These are phyloP conservation scores for Canavalia gladiata DNA, from an alignment of 306 rosid genomes.

Conservation along the genomic window DNA sequence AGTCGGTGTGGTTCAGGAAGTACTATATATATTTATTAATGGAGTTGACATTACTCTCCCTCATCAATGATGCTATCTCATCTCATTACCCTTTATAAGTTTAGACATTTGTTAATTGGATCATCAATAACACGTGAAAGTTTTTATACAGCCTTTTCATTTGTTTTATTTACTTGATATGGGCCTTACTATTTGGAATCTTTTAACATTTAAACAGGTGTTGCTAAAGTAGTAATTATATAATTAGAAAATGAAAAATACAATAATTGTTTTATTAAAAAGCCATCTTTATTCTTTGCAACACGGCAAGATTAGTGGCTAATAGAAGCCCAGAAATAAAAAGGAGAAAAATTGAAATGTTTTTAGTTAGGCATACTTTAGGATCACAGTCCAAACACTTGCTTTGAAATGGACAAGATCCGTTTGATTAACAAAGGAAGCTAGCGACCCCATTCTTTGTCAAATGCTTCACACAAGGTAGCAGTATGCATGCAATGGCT, in stretches of 20 bases:
- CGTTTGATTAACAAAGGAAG: constrained; percentile 11
- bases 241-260: not conserved
- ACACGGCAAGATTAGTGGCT: constrained; percentile 17
- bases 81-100: not conserved
- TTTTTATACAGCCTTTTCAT: not conserved
- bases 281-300: not conserved
- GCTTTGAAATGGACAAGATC: not conserved
- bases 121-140: not conserved
- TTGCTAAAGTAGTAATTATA: not conserved
- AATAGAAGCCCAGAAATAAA: not conserved
- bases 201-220: not conserved
- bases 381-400: constrained; percentile 7
- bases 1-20: constrained; percentile 65
- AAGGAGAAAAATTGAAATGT: not conserved
- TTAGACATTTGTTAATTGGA: not conserved
- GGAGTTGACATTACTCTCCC: constrained; percentile 51
- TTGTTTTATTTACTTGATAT: not conserved
- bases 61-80: not conserved
- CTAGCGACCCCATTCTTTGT: not conserved
- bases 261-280: not conserved
- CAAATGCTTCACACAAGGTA: constrained; percentile 39
- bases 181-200: not conserved
- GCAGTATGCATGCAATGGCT: constrained; percentile 41
- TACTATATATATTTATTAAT: constrained; percentile 40
- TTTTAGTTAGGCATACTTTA: constrained; percentile 15